Percentiles rank a stretch among this genome's conserved stretches.
Conservation (phyloP, 345 rosid species). For the Gossypium australe region DNA sequence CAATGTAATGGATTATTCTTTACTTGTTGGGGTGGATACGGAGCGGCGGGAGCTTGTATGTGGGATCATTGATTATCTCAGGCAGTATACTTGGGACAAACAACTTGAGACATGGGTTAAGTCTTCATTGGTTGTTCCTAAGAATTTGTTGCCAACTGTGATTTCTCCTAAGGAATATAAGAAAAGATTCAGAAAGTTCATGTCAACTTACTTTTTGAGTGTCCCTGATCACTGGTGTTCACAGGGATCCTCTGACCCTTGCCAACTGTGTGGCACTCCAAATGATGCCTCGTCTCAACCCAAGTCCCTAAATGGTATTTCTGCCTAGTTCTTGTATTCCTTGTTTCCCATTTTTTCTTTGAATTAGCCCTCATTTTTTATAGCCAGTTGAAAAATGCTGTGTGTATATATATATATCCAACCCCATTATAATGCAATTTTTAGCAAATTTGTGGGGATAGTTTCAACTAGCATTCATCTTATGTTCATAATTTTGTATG, state of each 20-base stretch:
- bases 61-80: slow-evolving; percentile 91
- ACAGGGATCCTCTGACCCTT: slow-evolving; percentile 27
- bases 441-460: slow-evolving; percentile 56
- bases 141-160: slow-evolving; percentile 75
- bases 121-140: slow-evolving; percentile 80
- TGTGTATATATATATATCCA: slow-evolving; percentile 29
- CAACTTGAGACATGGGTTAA: slow-evolving; percentile 96
- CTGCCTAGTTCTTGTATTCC: slow-evolving; percentile 1
- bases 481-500: slow-evolving; percentile 24
- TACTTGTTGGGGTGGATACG: slow-evolving; percentile 81
- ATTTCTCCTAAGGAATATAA: slow-evolving; percentile 91
- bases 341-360: slow-evolving; percentile 8
- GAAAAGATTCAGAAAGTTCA: slow-evolving; percentile 88
- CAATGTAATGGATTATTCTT: slow-evolving; percentile 96
- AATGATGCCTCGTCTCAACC: slow-evolving; percentile 21
- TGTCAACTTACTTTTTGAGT: slow-evolving; percentile 74
- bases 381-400: slow-evolving; percentile 11
- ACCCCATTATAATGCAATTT: slow-evolving; percentile 54
- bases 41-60: slow-evolving; percentile 72
- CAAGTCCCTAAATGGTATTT: slow-evolving; percentile 16
- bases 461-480: slow-evolving; percentile 8
- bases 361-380: slow-evolving; percentile 6
- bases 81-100: slow-evolving; percentile 99
- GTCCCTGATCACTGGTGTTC: slow-evolving; percentile 93
- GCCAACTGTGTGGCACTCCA: slow-evolving; percentile 35